Evolutionary conservation across 2,329 filamentous ascomycete genomes (phyloP), one percentile per base, ranked within the genome.

Genomic region (Ophiosphaerella herpotricha): DNA sequence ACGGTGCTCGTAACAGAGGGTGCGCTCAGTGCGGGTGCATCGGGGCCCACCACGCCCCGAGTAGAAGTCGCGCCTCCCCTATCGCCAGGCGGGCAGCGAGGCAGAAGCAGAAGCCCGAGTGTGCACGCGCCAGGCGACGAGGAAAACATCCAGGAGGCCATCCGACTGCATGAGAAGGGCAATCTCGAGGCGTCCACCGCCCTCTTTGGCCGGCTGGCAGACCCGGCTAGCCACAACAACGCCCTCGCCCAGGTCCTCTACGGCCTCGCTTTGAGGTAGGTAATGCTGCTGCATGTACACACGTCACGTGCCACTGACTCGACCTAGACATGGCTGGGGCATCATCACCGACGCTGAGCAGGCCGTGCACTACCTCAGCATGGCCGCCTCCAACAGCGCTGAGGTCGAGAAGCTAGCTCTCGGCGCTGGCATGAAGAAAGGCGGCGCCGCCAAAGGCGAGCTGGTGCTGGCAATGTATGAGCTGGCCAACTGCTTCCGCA

Each of bases 391-490:
- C 38, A 97, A 96, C 75, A 91, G 91, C 21, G 94, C 93, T 21
- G 82, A 85, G 36, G 85, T 99, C 47, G 94, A 99, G 77, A 84
- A 89, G 45, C 80, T 91, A 64, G 94, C 94, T 26, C 84, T 97
- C 18, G 81, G 88, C 60, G 89, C 92, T 7, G 94, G 93, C 13
- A 84, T 95, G 74, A 94, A 91, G 75, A 96, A 94, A 75, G 94
- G 94, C 44, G 94, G 94, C 53, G 88, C 90, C 12, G 93, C 93
- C 38, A 99, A 97, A 77, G 94, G 94, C 52, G 94, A 99, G 79
- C 82, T 99, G 45, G 90, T 97, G 14, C 85, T 99, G 54, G 93
- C 94, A 53, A 97, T 99, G 58, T 97, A 94, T 67, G 94, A 99
- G 78, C 78, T 99, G 66, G 90, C 87, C 47, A 94, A 94, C 74